Percentiles rank a stretch among this genome's conserved stretches.
Evolutionary conservation across 1,139 yeast species (phyloP).

Genomic region (Tardiomyces depauwii): DNA sequence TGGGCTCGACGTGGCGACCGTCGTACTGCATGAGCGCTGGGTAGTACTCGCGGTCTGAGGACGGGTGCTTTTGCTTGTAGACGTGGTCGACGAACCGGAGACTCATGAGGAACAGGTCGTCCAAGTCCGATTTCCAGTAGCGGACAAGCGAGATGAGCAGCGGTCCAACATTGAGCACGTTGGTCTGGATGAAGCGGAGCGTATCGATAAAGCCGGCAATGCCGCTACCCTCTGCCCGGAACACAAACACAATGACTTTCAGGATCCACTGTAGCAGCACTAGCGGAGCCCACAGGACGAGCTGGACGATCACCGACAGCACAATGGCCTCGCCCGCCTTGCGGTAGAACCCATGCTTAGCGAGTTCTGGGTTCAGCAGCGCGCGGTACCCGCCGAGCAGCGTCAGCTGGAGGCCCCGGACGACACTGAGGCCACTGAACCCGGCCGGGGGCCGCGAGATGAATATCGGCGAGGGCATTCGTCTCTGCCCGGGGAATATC

Average conservation of each 20-base stretch:
- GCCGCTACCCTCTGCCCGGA: slow-evolving; percentile 7
- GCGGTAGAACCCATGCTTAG: slow-evolving; percentile 25
- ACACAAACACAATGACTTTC: slow-evolving; percentile 2
- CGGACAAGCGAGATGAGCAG: slow-evolving; percentile 31
- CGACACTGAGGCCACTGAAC: slow-evolving; percentile 35
- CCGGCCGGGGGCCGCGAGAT: slow-evolving; percentile 39
- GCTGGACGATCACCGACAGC: slow-evolving; percentile 30
- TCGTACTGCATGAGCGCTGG: slow-evolving; percentile 11
- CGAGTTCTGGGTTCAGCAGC: slow-evolving; percentile 34
- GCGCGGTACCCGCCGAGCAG: slow-evolving; percentile 39
- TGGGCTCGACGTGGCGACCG: neutral
- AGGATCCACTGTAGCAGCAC: slow-evolving; percentile 12
- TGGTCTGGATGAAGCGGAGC: slow-evolving; percentile 27
- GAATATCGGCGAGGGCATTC: slow-evolving; percentile 41
- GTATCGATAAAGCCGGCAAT: slow-evolving; percentile 14
- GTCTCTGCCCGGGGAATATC: neutral
- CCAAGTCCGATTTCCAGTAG: slow-evolving; percentile 29
- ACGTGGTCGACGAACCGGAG: slow-evolving; percentile 33
- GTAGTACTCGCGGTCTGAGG: slow-evolving; percentile 17
- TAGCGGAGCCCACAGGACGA: slow-evolving; percentile 29
- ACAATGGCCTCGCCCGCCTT: slow-evolving; percentile 28
- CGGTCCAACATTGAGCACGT: slow-evolving; percentile 34
- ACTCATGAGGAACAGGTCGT: slow-evolving; percentile 31
- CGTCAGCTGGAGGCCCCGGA: slow-evolving; percentile 46
- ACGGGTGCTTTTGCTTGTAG: slow-evolving; percentile 29